Percentiles rank a stretch among this genome's conserved stretches.
These are phyloP conservation scores for Neurospora sp. DNA, from an alignment of 495 filamentous ascomycete genomes.

Conservation along the genomic window DNA sequence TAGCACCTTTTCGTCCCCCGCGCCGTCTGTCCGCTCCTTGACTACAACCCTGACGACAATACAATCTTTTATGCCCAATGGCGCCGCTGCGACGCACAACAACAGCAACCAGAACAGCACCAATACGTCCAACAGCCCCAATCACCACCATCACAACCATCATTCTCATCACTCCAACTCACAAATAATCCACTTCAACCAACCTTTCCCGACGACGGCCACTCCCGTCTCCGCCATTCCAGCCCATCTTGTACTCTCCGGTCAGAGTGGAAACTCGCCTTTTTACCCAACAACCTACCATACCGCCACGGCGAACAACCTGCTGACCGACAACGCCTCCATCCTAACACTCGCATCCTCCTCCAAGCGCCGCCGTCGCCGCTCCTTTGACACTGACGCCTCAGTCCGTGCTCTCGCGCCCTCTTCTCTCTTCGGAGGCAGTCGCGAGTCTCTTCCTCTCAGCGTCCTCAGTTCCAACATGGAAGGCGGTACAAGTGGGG, in stretches of 20 bases:
- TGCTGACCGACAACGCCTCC: slow-evolving; percentile 88
- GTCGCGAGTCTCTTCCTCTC: slow-evolving; percentile 74
- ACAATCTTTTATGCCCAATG: slow-evolving; percentile 71
- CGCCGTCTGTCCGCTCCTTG: slow-evolving; percentile 81
- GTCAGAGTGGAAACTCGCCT: slow-evolving; percentile 29
- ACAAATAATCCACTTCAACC: slow-evolving; percentile 64
- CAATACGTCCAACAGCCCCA: slow-evolving; percentile 26
- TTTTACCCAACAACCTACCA: slow-evolving; percentile 69
- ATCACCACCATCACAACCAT: slow-evolving; percentile 15
- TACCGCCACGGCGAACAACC: slow-evolving; percentile 82
- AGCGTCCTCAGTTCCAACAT: slow-evolving; percentile 77
- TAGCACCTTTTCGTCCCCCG: slow-evolving; percentile 90
- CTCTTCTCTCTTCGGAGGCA: slow-evolving; percentile 85
- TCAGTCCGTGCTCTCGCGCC: slow-evolving; percentile 88
- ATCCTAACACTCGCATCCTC: slow-evolving; percentile 95
- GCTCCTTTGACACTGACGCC: slow-evolving; percentile 91
- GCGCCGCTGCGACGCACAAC: slow-evolving; percentile 53
- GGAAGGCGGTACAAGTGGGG: slow-evolving; percentile 27
- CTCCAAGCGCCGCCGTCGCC: slow-evolving; percentile 77
- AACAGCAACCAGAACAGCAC: slow-evolving; percentile 30
- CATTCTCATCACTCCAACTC: slow-evolving; percentile 39
- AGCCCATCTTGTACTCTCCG: slow-evolving; percentile 55
- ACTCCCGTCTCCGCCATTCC: slow-evolving; percentile 72
- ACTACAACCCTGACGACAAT: slow-evolving; percentile 95
- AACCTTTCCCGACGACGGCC: slow-evolving; percentile 69